phyloP scores from a whole-genome alignment of 1,284 basidiomycete species.

The Ustilago xerochloae region DNA sequence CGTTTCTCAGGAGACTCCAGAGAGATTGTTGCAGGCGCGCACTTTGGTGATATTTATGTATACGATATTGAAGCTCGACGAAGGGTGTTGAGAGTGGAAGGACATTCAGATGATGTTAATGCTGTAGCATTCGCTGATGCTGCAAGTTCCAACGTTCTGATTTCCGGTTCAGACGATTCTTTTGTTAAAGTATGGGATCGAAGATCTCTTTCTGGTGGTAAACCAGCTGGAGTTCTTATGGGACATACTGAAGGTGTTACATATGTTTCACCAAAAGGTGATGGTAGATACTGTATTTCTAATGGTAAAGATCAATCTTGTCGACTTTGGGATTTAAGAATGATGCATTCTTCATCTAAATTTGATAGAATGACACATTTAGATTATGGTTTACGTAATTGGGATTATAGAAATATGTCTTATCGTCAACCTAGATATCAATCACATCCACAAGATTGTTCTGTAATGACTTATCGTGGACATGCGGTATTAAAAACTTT shows the following conservation, averaged over 20 bases:
- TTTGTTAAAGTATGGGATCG: slow-evolving; percentile 97
- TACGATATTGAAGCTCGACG: slow-evolving; percentile 81
- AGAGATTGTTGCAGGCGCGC: slow-evolving; percentile 78
- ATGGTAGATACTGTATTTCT: slow-evolving; percentile 94
- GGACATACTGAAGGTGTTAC: slow-evolving; percentile 83
- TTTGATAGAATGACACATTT: slow-evolving; percentile 73
- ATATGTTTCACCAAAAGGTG: slow-evolving; percentile 72
- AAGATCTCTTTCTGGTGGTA: slow-evolving; percentile 80
- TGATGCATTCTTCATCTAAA: slow-evolving; percentile 82
- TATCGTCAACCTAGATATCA: slow-evolving; percentile 72
- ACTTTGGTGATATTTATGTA: slow-evolving; percentile 81
- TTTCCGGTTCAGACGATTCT: slow-evolving; percentile 92
- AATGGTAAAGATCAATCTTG: slow-evolving; percentile 96
- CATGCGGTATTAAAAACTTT: slow-evolving; percentile 92
- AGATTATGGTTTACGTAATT: slow-evolving; percentile 76
- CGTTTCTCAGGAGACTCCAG: slow-evolving; percentile 94
- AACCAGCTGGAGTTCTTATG: slow-evolving; percentile 89
- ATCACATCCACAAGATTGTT: slow-evolving; percentile 82
- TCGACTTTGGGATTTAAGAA: slow-evolving; percentile 92
- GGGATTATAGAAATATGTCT: slow-evolving; percentile 79
- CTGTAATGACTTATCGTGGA: slow-evolving; percentile 91
- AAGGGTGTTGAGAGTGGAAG: slow-evolving; percentile 83
- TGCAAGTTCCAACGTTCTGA: slow-evolving; percentile 88
- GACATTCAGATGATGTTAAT: slow-evolving; percentile 91
- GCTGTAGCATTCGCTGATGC: slow-evolving; percentile 93